phyloP scores from a whole-genome alignment of 2,329 filamentous ascomycete genomes.

The Pseudocercospora vitis region DNA sequence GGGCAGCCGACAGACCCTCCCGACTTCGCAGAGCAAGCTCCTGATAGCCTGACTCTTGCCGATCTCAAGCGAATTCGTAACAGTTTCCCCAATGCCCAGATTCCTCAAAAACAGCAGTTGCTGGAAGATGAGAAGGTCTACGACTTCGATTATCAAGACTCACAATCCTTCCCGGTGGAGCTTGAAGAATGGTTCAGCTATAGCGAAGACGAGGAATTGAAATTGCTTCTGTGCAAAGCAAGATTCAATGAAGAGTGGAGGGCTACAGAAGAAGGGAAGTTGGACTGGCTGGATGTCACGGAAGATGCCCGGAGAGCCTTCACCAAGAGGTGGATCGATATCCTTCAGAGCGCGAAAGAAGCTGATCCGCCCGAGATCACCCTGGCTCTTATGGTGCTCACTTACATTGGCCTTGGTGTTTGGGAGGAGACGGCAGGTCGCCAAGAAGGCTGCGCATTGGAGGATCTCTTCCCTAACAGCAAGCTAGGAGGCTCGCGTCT shows the following conservation, averaged over 20 bases:
- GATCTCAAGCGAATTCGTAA: conserved; percentile 49
- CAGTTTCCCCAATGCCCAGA: conserved; percentile 46
- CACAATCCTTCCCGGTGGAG: conserved; percentile 71
- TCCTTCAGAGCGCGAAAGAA: conserved; percentile 34
- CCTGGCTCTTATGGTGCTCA: conserved; percentile 45
- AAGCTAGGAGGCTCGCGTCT: conserved; percentile 33
- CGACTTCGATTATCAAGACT: conserved; percentile 67
- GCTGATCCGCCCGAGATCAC: conserved; percentile 36
- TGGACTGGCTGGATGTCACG: conserved; percentile 67
- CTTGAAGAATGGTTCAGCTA: conserved; percentile 98
- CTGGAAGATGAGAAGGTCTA: conserved; percentile 54
- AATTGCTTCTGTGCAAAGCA: conserved; percentile 71
- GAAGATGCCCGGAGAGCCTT: conserved; percentile 59
- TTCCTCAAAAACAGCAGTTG: conserved; percentile 31
- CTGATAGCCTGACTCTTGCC: conserved; percentile 49
- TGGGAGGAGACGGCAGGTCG: conserved; percentile 53
- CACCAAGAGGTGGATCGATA: conserved; percentile 47
- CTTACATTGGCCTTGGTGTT: conserved; percentile 50
- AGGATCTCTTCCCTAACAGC: conserved; percentile 30
- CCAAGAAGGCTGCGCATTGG: conserved; percentile 29
- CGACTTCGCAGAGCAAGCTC: conserved; percentile 38
- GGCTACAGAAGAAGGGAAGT: conserved; percentile 41
- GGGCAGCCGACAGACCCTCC: conserved; percentile 36
- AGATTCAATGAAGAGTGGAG: conserved; percentile 76
- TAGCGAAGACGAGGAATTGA: conserved; percentile 78